Evolutionary conservation across 1,284 basidiomycete species (phyloP).

Genomic region (Leccinum subspadiceum): DNA sequence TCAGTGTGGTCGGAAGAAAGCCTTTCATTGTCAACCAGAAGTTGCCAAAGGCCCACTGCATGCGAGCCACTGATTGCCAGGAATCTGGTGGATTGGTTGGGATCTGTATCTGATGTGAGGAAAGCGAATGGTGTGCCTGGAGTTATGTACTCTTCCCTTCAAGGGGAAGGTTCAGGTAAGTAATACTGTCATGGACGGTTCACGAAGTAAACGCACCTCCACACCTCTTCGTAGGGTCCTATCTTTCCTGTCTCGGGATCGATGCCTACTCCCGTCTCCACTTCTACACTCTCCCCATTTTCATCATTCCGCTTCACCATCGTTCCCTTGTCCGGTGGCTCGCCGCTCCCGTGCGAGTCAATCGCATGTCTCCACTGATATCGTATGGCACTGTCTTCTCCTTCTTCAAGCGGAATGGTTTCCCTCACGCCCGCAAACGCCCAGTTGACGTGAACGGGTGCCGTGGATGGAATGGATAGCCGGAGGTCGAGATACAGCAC

Average conservation of each 20-base stretch:
- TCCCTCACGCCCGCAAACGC: slow-evolving; percentile 18
- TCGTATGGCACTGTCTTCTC: slow-evolving; percentile 1
- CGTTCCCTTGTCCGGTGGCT: slow-evolving; percentile 14
- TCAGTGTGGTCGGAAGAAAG: background rate
- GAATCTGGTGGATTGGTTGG: slow-evolving; percentile 14
- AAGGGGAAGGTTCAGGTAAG: background rate
- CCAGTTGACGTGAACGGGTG: slow-evolving; percentile 6
- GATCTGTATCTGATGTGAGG: slow-evolving; percentile 10
- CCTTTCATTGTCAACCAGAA: background rate
- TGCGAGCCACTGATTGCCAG: slow-evolving; percentile 17
- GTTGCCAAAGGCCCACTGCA: slow-evolving; percentile 1
- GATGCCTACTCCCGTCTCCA: slow-evolving; percentile 16
- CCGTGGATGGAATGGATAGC: slow-evolving; percentile 8
- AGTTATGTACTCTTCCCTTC: slow-evolving; percentile 10
- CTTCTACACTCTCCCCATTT: slow-evolving; percentile 4
- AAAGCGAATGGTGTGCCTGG: slow-evolving; percentile 17
- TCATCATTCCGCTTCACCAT: slow-evolving; percentile 3
- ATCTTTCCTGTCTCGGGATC: slow-evolving; percentile 15
- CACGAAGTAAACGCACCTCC: slow-evolving; percentile 13
- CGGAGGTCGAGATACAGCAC: slow-evolving; percentile 20
- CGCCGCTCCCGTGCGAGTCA: slow-evolving; percentile 14
- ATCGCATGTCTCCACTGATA: slow-evolving; percentile 16
- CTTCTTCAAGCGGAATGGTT: slow-evolving; percentile 2
- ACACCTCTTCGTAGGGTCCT: slow-evolving; percentile 21
- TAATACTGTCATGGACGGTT: background rate